These are phyloP conservation scores for Rhizophora apiculata DNA, from an alignment of 345 rosid genomes.

Conservation along the genomic window DNA sequence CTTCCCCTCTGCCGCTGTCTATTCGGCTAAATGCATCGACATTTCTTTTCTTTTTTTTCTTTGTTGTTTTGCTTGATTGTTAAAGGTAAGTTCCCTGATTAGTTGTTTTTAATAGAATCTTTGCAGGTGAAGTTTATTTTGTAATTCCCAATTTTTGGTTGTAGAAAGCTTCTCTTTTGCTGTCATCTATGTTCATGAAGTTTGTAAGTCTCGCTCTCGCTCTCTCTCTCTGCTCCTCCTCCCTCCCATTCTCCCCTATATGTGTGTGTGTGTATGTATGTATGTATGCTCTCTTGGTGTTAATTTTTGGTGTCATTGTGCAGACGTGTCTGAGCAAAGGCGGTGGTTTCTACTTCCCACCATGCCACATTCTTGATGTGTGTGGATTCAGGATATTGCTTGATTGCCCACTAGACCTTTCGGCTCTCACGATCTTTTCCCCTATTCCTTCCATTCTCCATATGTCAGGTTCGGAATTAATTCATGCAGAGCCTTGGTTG, in stretches of 20 bases:
- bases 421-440: slow-evolving; percentile 57
- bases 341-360: slow-evolving; percentile 59
- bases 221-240: neutral
- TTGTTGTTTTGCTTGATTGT: too few species aligned
- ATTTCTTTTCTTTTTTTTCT: too few species aligned
- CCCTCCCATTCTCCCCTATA: neutral
- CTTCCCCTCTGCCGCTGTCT: too few species aligned
- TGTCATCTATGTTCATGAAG: slow-evolving; percentile 38
- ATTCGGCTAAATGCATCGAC: too few species aligned
- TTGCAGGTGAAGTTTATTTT: too few species aligned
- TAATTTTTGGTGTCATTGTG: slow-evolving; percentile 17
- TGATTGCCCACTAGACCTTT: slow-evolving; percentile 79
- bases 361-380: slow-evolving; percentile 55
- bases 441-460: slow-evolving; percentile 44
- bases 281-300: neutral
- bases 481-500: slow-evolving; percentile 74
- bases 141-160: too few species aligned
- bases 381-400: slow-evolving; percentile 67
- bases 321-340: slow-evolving; percentile 86
- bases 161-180: too few species aligned
- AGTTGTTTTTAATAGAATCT: too few species aligned
- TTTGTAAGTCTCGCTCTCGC: slow-evolving; percentile 44
- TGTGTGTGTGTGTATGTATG: neutral
- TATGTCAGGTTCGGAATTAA: slow-evolving; percentile 33
- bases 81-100: too few species aligned